A percentile compares a stretch with the other conserved stretches of the same genome.
Evolutionary conservation across 1,139 yeast genomes (phyloP).

Genomic region (Yamadazyma atmosphaerica): DNA sequence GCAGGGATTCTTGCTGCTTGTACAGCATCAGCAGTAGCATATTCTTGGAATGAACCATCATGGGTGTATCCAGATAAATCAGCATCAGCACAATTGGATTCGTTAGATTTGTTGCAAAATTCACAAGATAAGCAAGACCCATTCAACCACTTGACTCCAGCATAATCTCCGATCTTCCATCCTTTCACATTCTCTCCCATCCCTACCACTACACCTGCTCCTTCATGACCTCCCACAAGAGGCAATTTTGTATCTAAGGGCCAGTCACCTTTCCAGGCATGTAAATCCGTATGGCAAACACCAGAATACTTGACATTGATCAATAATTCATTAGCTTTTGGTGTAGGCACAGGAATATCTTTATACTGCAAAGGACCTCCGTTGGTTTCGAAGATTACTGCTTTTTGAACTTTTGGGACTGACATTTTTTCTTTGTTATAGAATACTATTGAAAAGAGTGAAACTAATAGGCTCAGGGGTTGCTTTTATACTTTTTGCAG

Average conservation of each 20-base stretch:
- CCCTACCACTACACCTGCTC: conserved; percentile 78
- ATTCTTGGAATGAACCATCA: conserved; percentile 80
- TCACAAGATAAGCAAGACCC: conserved; percentile 73
- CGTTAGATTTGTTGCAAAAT: conserved; percentile 61
- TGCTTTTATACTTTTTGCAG: conserved; percentile 7
- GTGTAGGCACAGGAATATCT: conserved; percentile 67
- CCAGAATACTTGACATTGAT: conserved; percentile 73
- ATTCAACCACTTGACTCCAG: conserved; percentile 77
- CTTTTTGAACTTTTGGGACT: conserved; percentile 41
- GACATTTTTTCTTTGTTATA: conserved; percentile 13
- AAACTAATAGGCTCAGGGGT: neutral
- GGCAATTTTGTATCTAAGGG: conserved; percentile 67
- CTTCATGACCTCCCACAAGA: conserved; percentile 81
- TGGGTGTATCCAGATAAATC: conserved; percentile 77
- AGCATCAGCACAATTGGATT: conserved; percentile 67
- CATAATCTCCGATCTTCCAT: conserved; percentile 69
- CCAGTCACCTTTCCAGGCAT: conserved; percentile 82
- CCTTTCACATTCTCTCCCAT: conserved; percentile 65
- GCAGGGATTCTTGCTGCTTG: conserved; percentile 79
- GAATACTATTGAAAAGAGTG: neutral
- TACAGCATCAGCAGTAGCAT: conserved; percentile 80
- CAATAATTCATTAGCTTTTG: conserved; percentile 66
- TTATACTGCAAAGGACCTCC: conserved; percentile 53
- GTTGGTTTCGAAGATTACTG: conserved; percentile 36
- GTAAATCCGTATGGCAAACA: conserved; percentile 78